A percentile compares a stretch with the other conserved stretches of the same genome.
Conservation (phyloP, 176 grass and related monocot species). For the Alloteropsis semialata region DNA sequence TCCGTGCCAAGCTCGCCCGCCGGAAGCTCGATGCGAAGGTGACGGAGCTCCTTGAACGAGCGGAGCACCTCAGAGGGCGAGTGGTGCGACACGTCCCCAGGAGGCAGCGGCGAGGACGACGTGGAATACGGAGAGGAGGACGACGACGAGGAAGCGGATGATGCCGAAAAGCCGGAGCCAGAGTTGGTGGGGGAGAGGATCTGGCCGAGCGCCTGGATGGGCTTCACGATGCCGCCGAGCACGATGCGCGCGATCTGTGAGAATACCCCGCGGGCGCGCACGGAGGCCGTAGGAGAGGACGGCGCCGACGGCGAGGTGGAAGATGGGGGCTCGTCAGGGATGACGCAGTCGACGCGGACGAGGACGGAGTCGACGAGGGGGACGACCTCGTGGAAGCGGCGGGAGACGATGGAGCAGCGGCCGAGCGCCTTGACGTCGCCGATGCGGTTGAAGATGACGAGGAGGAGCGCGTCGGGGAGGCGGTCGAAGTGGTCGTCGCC, state of each 20-base stretch:
- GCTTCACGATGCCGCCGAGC: slow-evolving; percentile 69
- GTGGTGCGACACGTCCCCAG: slow-evolving; percentile 75
- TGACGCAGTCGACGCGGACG: slow-evolving; percentile 88
- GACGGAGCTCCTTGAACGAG: slow-evolving; percentile 84
- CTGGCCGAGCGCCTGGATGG: slow-evolving; percentile 76
- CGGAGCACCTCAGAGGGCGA: slow-evolving; percentile 90
- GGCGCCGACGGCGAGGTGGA: slow-evolving; percentile 22
- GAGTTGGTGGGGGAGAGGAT: slow-evolving; percentile 61
- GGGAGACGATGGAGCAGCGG: slow-evolving; percentile 80
- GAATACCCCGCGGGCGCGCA: slow-evolving; percentile 53
- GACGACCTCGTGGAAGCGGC: slow-evolving; percentile 70
- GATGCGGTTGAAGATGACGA: slow-evolving; percentile 83
- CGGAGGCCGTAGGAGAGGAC: slow-evolving; percentile 31
- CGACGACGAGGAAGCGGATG: slow-evolving; percentile 24
- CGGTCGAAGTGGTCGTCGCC: slow-evolving; percentile 71
- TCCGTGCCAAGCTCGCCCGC: slow-evolving; percentile 74
- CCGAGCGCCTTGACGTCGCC: slow-evolving; percentile 88
- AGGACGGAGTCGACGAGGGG: slow-evolving; percentile 80
- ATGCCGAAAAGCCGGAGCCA: slow-evolving; percentile 15
- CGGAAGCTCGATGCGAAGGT: slow-evolving; percentile 76
- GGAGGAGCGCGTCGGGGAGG: slow-evolving; percentile 75
- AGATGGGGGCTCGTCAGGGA: slow-evolving; percentile 66
- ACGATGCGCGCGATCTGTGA: slow-evolving; percentile 69
- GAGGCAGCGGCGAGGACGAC: not conserved
- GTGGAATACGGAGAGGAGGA: not conserved